phyloP scores from a whole-genome alignment of 257 asterid species.

The Cruciata laevipes region DNA sequence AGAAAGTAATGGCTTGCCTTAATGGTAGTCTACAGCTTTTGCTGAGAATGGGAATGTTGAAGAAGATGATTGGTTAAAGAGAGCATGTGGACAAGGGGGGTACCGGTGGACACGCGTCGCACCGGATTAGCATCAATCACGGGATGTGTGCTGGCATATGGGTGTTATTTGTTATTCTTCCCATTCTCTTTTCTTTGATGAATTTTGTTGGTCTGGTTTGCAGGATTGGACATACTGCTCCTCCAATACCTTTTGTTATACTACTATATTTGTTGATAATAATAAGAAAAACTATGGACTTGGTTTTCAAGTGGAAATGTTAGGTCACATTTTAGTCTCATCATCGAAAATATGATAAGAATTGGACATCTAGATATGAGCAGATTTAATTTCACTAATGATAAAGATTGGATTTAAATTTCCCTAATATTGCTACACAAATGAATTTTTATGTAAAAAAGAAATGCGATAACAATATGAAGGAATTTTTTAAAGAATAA shows the following conservation, averaged over 20 bases:
- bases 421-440: too few relatives aligned
- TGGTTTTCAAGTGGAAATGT: too few relatives aligned
- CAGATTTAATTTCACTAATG: too few relatives aligned
- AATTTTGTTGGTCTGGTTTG: not conserved
- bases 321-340: too few relatives aligned
- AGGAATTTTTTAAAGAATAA: too few relatives aligned
- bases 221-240: not conserved
- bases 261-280: too few relatives aligned
- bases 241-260: not conserved
- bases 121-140: conserved; percentile 32
- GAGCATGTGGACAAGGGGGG: not conserved
- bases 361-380: too few relatives aligned
- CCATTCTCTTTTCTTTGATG: not conserved
- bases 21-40: not conserved
- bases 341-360: too few relatives aligned
- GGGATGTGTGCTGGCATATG: conserved; percentile 29
- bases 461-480: too few relatives aligned
- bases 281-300: not conserved
- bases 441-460: too few relatives aligned
- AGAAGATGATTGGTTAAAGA: not conserved
- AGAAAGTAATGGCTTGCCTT: not conserved
- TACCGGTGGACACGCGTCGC: not conserved
- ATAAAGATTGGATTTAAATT: too few relatives aligned
- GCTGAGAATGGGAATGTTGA: not conserved
- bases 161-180: conserved; percentile 11